Percentiles rank a stretch among this genome's conserved stretches.
Conservation (phyloP, 805 yeast genomes). For the Yarrowia osloensis region DNA sequence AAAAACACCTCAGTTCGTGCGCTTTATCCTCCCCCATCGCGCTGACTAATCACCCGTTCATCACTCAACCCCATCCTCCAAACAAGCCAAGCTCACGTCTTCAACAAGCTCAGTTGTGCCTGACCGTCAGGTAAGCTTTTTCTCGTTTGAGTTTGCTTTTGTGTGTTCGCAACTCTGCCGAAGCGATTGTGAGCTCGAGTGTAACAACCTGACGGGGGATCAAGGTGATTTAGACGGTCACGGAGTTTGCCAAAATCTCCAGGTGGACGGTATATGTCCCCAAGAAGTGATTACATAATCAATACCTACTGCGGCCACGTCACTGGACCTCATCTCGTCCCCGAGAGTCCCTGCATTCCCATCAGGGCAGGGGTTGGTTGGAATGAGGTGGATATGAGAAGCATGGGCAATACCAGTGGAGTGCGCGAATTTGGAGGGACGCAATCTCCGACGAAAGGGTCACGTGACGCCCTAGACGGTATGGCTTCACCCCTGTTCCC, state of each 20-base stretch:
- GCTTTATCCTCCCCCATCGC: no score
- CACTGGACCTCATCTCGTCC: constrained; percentile 14
- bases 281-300: not conserved
- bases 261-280: no score
- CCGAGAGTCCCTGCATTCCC: constrained; percentile 22
- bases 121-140: constrained; percentile 12
- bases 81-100: not conserved
- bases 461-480: not conserved
- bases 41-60: not conserved
- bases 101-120: constrained; percentile 20
- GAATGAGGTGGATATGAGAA: not conserved
- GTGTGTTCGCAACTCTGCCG: not conserved
- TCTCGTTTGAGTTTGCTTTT: not conserved
- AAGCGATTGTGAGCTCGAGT: not conserved
- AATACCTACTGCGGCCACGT: not conserved
- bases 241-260: no score
- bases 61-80: not conserved
- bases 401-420: not conserved
- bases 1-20: no score
- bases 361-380: constrained; percentile 26
- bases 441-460: not conserved
- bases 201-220: not conserved
- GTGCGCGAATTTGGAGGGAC: not conserved
- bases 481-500: not conserved
- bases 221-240: no score